Evolutionary conservation across 2,329 filamentous ascomycete species (phyloP).

Genomic region (Biscogniauxia marginata): DNA sequence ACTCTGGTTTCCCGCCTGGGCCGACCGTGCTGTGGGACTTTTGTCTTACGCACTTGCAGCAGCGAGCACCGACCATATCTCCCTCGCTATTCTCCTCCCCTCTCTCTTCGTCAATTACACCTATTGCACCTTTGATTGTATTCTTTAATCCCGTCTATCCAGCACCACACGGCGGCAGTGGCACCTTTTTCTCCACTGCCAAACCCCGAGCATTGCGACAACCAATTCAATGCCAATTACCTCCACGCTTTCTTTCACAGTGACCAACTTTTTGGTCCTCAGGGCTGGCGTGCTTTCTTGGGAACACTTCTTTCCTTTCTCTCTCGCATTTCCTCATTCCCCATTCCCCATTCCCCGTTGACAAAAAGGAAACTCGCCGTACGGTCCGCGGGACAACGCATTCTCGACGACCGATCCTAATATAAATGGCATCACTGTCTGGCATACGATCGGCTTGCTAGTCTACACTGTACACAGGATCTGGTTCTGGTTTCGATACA

Average conservation of each 20-base stretch:
- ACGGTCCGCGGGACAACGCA: background rate
- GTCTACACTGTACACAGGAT: slow-evolving; percentile 8
- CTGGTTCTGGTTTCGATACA: slow-evolving; percentile 1
- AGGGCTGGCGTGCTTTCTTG: no score
- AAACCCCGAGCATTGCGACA: background rate
- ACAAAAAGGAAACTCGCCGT: no score
- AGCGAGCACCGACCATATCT: background rate
- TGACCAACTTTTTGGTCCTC: background rate
- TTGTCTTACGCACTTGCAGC: background rate
- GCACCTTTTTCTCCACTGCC: background rate
- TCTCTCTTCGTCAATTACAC: background rate
- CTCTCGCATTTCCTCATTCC: no score
- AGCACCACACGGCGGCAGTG: no score
- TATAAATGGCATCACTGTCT: slow-evolving; percentile 20
- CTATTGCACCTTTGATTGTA: background rate
- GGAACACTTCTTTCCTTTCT: background rate
- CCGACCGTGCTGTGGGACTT: background rate
- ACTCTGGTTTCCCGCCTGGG: background rate
- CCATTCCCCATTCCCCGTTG: background rate
- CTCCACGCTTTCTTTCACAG: background rate
- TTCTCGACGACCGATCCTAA: slow-evolving; percentile 1
- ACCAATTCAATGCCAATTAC: background rate
- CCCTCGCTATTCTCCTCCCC: background rate
- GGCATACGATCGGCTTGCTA: slow-evolving; percentile 13
- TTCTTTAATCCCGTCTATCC: background rate